phyloP scores from a whole-genome alignment of 768 basidiomycete species.

The Ramaria rubella region DNA sequence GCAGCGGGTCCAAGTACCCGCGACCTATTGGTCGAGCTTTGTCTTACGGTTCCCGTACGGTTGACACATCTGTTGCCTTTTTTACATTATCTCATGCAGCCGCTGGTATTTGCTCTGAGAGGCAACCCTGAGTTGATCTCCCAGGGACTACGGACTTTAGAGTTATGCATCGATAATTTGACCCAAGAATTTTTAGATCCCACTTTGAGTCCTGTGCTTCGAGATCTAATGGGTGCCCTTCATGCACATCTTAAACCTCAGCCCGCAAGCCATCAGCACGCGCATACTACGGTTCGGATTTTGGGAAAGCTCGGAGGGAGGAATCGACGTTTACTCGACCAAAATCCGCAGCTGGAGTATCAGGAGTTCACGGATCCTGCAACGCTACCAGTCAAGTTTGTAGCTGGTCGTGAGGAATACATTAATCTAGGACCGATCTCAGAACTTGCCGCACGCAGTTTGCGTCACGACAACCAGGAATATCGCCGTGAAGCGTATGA shows the following conservation, averaged over 20 bases:
- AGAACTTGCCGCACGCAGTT: constrained; percentile 53
- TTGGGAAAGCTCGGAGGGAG: constrained; percentile 94
- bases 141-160: constrained; percentile 92
- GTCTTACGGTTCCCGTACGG: constrained; percentile 92
- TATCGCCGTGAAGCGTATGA: constrained; percentile 34
- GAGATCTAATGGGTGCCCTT: constrained; percentile 91
- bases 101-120: constrained; percentile 82
- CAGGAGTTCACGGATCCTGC: constrained; percentile 64
- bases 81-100: constrained; percentile 93
- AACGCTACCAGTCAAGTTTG: constrained; percentile 66
- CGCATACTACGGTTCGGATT: constrained; percentile 93
- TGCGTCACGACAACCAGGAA: constrained; percentile 39
- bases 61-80: constrained; percentile 94
- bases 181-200: constrained; percentile 98
- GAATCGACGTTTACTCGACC: constrained; percentile 79
- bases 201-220: constrained; percentile 83
- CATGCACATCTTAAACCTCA: constrained; percentile 87
- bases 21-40: constrained; percentile 95
- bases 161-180: constrained; percentile 98
- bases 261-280: constrained; percentile 81
- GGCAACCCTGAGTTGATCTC: constrained; percentile 86
- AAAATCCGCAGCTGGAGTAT: constrained; percentile 71
- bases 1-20: constrained; percentile 71
- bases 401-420: constrained; percentile 49
- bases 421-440: constrained; percentile 65